A percentile compares a stretch with the other conserved stretches of the same genome.
Evolutionary conservation across 108 stramenopile genomes (phyloP).

Genomic region (Skeletonema tropicum): DNA sequence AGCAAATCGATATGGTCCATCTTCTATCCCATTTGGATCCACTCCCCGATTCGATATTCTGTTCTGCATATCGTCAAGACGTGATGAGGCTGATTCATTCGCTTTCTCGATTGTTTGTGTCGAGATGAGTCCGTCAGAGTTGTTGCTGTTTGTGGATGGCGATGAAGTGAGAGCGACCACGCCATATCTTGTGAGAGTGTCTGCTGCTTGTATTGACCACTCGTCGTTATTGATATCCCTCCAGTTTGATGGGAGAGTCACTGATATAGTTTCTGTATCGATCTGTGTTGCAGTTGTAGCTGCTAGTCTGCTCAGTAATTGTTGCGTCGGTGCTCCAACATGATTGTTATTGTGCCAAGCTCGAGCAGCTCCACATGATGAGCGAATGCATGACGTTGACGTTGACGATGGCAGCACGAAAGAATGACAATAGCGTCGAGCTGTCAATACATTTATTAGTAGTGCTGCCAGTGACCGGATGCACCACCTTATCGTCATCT

Average conservation of each 20-base stretch:
- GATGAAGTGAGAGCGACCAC: slow-evolving; percentile 10
- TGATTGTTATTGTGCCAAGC: too few relatives aligned
- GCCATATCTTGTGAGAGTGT: slow-evolving; percentile 8
- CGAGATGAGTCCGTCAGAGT: slow-evolving; percentile 1
- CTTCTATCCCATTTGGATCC: slow-evolving; percentile 17
- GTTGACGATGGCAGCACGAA: too few relatives aligned
- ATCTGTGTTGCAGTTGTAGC: not conserved
- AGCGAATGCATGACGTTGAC: too few relatives aligned
- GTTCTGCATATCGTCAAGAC: slow-evolving; percentile 19
- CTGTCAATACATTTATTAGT: too few relatives aligned
- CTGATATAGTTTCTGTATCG: slow-evolving; percentile 1
- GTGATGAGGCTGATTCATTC: slow-evolving; percentile 7
- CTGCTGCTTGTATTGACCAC: slow-evolving; percentile 21
- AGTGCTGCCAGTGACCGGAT: too few relatives aligned
- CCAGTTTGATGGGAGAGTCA: slow-evolving; percentile 6
- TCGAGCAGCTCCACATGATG: too few relatives aligned
- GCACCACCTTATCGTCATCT: too few relatives aligned
- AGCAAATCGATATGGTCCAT: slow-evolving; percentile 22
- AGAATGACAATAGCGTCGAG: too few relatives aligned
- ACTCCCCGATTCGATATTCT: slow-evolving; percentile 31
- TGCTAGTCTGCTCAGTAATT: too few relatives aligned
- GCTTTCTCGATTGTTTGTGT: slow-evolving; percentile 17
- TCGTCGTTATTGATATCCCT: not conserved
- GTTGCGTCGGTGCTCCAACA: too few relatives aligned
- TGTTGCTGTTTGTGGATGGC: not conserved